Conservation (phyloP, 495 filamentous ascomycete genomes). For the Sphaerosporella brunnea region DNA sequence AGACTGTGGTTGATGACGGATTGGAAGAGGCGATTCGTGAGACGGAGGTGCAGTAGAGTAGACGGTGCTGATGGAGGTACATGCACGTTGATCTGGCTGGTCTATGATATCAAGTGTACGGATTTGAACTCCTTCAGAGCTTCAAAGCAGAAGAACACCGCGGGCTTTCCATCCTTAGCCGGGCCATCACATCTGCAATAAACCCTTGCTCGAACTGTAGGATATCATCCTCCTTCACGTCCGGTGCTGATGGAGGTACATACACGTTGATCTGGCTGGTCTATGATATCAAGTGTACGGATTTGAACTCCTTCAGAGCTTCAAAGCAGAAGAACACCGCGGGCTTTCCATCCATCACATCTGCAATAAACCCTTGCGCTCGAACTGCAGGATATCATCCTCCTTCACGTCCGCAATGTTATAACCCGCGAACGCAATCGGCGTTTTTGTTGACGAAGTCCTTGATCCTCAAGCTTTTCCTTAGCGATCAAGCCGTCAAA, state of each 20-base stretch:
- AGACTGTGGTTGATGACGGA: too few species aligned
- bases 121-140: too few species aligned
- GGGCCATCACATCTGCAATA: slow-evolving; percentile 66
- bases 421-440: slow-evolving; percentile 58
- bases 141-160: slow-evolving; percentile 65
- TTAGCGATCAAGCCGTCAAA: slow-evolving; percentile 88
- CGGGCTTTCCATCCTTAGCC: slow-evolving; percentile 36
- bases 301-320: too few species aligned
- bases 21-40: too few species aligned
- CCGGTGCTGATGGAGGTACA: too few species aligned
- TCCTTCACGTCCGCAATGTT: slow-evolving; percentile 61
- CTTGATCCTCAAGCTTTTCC: slow-evolving; percentile 65
- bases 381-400: slow-evolving; percentile 83
- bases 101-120: too few species aligned
- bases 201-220: slow-evolving; percentile 85
- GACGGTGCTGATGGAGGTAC: too few species aligned
- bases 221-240: slow-evolving; percentile 63
- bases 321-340: slow-evolving; percentile 66
- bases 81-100: too few species aligned
- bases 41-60: slow-evolving; percentile 2
- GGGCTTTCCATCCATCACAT: slow-evolving; percentile 47
- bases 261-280: too few species aligned
- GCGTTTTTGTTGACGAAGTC: slow-evolving; percentile 62
- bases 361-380: slow-evolving; percentile 77
- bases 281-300: too few species aligned